Conservation (phyloP, 1,139 yeast species). For the Petasospora fabianii region DNA sequence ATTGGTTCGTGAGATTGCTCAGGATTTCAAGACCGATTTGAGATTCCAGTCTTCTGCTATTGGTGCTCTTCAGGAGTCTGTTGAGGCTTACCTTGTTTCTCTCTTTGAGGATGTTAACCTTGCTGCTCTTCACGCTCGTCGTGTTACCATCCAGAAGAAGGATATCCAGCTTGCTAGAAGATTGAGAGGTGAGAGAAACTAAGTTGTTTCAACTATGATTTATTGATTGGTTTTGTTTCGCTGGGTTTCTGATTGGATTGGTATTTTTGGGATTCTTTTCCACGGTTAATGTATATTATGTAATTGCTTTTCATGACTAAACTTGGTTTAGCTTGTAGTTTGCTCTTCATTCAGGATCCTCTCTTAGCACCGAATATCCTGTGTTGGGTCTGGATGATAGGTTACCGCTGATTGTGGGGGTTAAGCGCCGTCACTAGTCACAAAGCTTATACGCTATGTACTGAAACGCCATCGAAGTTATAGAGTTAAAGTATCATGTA, state of each 20-base stretch:
- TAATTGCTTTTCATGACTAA: slow-evolving; percentile 12
- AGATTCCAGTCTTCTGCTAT: slow-evolving; percentile 99
- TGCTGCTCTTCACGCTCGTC: slow-evolving; percentile 99
- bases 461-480: too few species aligned
- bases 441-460: too few species aligned
- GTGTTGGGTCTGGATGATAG: too few species aligned
- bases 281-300: slow-evolving; percentile 15
- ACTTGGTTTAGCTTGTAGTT: slow-evolving; percentile 1
- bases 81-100: slow-evolving; percentile 92
- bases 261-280: slow-evolving; percentile 13
- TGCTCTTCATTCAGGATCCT: too few species aligned
- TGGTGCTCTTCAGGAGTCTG: slow-evolving; percentile 98
- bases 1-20: slow-evolving; percentile 96
- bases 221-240: slow-evolving; percentile 10
- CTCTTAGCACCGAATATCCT: too few species aligned
- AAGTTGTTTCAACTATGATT: slow-evolving; percentile 21
- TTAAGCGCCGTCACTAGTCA: too few species aligned
- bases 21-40: slow-evolving; percentile 96
- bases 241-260: too few species aligned
- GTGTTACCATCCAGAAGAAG: slow-evolving; percentile 99
- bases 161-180: slow-evolving; percentile 99
- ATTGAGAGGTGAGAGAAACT: slow-evolving; percentile 96
- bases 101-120: slow-evolving; percentile 95
- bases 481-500: too few species aligned
- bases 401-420: too few species aligned